Base-by-base conservation (phyloP, 441 rosid genomes). In the Populus tomentosa region DNA sequence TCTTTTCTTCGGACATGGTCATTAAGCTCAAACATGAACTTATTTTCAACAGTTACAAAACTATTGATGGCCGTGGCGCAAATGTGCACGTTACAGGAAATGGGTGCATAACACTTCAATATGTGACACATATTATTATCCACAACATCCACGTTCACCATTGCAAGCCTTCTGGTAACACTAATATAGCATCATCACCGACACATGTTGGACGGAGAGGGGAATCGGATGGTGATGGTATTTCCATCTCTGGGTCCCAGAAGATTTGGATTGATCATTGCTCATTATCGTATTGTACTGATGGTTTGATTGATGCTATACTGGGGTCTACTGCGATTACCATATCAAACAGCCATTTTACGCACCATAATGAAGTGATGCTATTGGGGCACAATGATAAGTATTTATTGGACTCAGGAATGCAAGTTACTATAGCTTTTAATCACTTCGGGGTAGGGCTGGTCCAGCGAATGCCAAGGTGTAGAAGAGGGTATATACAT, bases 231-330 rank as follows among this genome's bases (percentile, higher is more conserved):
- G 99, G 99, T 0, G 99, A 95, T 40, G 99, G 93, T 50, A 95
- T 95, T 65, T 92, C 98, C 10, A 86, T 93, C 2, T 90, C 83
- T 33, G 89, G 91, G 63, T 80, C 99, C 11, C 90, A 87, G 73
- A 88, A 90, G 76, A 82, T 95, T 42, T 95, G 99, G 99, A 79
- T 95, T 6, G 99, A 95, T 67, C 99, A 93, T 42, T 95, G 99
- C 65, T 82, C 97, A 0, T 69, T 95, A 65, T 80, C 94, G 1
- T 85, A 79, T 21, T 95, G 99, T 24, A 79, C 88, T 0, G 98
- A 95, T 61, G 99, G 98, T 6, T 67, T 95, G 62, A 82, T 95
- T 1, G 98, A 95, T 36, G 97, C 89, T 0, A 92, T 92, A 46
- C 82, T 91, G 97, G 98, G 97, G 26, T 95, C 99, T 0, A 92